Evolutionary conservation across 2,329 filamentous ascomycete genomes (phyloP), one percentile per base, ranked within the genome.

Genomic region (Aspergillus sp.): DNA sequence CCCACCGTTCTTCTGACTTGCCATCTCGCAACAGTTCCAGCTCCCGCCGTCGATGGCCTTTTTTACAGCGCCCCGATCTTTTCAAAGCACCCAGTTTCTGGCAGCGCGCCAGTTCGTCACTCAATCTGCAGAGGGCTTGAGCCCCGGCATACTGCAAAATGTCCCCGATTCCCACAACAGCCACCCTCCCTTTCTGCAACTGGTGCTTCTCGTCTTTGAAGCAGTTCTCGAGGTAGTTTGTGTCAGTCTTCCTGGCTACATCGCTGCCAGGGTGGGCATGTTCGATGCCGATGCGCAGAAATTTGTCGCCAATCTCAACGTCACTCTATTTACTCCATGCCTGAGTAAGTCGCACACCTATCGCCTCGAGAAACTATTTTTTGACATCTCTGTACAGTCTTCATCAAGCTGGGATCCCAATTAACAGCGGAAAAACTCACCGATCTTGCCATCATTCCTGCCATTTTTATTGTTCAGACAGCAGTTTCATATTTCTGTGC

Each of bases 211-310:
- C 62, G 93, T 98, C 68, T 97, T 97, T 72, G 93, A 96, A 79
- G 95, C 95, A 11, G 93, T 97, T 30, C 83, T 97, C 72, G 93
- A 97, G 75, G 94, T 98, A 25, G 91, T 99, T 54, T 98, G 93
- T 75, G 93, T 99, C 76, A 94, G 91, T 76, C 80, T 97, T 68
- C 95, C 95, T 0, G 95, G 95, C 30, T 99, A 97, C 79, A 90
- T 99, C 66, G 88, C 97, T 57, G 95, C 95, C 13, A 84, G 91
- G 45, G 84, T 92, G 70, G 95, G 95, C 75, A 91, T 97, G 80
- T 98, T 99, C 78, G 92, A 96, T 78, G 92, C 92, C 66, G 93
- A 97, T 55, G 91, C 93, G 76, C 95, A 99, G 77, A 98, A 97
- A 79, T 96, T 99, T 74, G 84, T 97, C 54, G 94, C 95, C 57